phyloP scores from a whole-genome alignment of 2,329 filamentous ascomycete species.

The Chlorencoelia australis region DNA sequence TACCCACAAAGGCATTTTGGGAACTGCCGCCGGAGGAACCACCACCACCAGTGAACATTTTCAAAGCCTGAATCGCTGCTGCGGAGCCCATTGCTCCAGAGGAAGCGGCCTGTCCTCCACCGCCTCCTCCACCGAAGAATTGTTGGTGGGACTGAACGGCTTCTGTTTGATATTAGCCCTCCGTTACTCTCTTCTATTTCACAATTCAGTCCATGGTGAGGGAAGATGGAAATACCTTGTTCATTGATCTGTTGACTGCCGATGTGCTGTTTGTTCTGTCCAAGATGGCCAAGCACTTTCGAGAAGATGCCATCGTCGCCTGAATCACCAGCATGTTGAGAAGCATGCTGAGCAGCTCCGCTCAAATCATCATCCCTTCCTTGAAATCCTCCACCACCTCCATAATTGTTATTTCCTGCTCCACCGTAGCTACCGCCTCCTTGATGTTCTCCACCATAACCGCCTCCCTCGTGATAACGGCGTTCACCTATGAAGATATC shows the following conservation, averaged over 20 bases:
- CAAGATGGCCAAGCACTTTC: constrained; percentile 43
- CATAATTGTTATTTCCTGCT: constrained; percentile 15
- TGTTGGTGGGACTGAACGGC: constrained; percentile 68
- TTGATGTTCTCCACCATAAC: constrained; percentile 5
- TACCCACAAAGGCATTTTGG: constrained; percentile 71
- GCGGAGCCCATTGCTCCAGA: constrained; percentile 55
- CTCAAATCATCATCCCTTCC: constrained; percentile 39
- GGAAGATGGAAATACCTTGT: constrained; percentile 31
- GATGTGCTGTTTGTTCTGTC: constrained; percentile 40
- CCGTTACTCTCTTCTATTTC: too few relatives aligned
- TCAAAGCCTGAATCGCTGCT: constrained; percentile 72
- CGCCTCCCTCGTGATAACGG: constrained; percentile 3
- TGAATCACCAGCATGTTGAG: constrained; percentile 39
- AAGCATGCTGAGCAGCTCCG: constrained; percentile 43
- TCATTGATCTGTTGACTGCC: constrained; percentile 48
- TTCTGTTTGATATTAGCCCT: constrained; percentile 36
- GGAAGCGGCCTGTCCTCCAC: constrained; percentile 33
- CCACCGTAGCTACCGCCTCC: constrained; percentile 11
- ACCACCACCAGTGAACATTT: constrained; percentile 59
- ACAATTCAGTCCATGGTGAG: too few relatives aligned
- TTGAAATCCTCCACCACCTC: constrained; percentile 24
- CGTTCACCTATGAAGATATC: constrained; percentile 1
- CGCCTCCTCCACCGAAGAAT: constrained; percentile 50
- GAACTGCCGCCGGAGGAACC: constrained; percentile 38
- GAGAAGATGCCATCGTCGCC: constrained; percentile 44